These are phyloP conservation scores for Spiraea crenata DNA, from an alignment of 331 rosid species.

Conservation along the genomic window DNA sequence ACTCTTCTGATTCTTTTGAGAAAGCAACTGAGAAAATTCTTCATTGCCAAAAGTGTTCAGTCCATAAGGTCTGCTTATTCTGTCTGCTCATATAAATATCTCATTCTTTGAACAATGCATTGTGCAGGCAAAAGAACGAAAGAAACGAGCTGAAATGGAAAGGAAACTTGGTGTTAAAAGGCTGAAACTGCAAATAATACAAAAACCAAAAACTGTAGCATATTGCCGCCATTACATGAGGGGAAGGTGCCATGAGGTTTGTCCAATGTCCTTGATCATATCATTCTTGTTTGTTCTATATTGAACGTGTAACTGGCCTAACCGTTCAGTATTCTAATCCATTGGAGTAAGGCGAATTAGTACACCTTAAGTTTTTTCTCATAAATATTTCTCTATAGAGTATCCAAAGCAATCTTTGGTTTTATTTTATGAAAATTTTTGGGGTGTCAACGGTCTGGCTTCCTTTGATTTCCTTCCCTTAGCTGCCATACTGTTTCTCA, in stretches of 20 bases:
- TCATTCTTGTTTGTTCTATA: not conserved
- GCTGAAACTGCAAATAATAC: constrained; percentile 2
- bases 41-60: not conserved
- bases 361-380: not conserved
- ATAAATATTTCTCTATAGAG: not conserved
- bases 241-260: constrained; percentile 82
- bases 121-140: constrained; percentile 8
- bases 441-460: not conserved
- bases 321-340: constrained; percentile 15
- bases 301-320: not conserved
- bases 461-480: not conserved
- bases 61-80: not conserved
- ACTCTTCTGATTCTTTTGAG: not conserved
- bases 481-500: not conserved
- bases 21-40: not conserved
- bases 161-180: constrained; percentile 12
- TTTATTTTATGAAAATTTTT: constrained; percentile 5
- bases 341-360: constrained; percentile 2
- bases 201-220: constrained; percentile 24
- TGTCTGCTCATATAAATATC: not conserved
- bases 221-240: constrained; percentile 68
- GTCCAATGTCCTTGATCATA: constrained; percentile 21
- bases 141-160: constrained; percentile 1
- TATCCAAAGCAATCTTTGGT: not conserved
- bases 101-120: not conserved